phyloP scores from a whole-genome alignment of 2,329 filamentous ascomycete genomes.

The Elsinoe australis region DNA sequence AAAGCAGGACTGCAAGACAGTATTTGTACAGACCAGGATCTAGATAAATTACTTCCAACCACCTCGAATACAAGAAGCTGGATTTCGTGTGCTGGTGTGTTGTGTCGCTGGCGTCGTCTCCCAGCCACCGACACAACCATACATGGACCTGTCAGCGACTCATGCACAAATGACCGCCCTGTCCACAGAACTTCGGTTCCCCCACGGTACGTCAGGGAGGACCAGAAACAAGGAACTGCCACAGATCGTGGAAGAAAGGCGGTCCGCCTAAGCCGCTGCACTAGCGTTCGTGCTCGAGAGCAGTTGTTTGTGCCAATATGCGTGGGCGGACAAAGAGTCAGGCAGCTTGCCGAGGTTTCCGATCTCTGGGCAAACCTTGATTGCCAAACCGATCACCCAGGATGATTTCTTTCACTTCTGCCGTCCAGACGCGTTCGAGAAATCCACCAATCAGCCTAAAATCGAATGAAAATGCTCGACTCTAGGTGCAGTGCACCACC shows the following conservation, averaged over 20 bases:
- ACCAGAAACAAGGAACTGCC: slow-evolving; percentile 8
- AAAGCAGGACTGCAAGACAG: neutral
- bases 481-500: no score
- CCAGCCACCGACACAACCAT: slow-evolving; percentile 15
- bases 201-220: slow-evolving; percentile 10
- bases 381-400: neutral
- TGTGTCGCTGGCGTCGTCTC: slow-evolving; percentile 1
- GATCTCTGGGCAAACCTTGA: slow-evolving; percentile 15
- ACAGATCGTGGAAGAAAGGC: slow-evolving; percentile 6
- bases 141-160: no score
- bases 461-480: no score
- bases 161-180: slow-evolving; percentile 8
- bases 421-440: neutral
- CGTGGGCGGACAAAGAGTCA: no score
- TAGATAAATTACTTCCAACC: slow-evolving; percentile 9
- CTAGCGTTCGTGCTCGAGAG: neutral
- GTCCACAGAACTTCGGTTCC: neutral
- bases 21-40: slow-evolving; percentile 5
- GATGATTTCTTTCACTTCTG: neutral
- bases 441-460: no score
- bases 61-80: slow-evolving; percentile 5
- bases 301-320: neutral
- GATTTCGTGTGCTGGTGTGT: neutral
- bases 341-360: slow-evolving; percentile 3
- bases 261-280: slow-evolving; percentile 6